Base-by-base conservation (phyloP, 441 rosid species). In the Adansonia grandidieri region DNA sequence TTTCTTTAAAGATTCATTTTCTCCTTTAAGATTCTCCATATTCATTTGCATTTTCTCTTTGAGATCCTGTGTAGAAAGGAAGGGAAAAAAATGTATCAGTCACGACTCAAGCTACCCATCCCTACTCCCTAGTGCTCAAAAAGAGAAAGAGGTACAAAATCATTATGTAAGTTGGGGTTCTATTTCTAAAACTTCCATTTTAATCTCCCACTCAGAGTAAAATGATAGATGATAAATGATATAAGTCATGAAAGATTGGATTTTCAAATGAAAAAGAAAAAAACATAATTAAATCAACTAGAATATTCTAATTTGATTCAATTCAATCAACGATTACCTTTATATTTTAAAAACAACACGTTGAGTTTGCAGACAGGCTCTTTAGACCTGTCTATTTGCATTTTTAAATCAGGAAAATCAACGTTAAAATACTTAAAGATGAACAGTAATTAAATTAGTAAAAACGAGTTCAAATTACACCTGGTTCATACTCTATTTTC, bases 1-100 rank as follows among this genome's bases (percentile, higher is more conserved):
- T 6, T 19, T 45, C 22, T 60, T 61, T 4, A 74, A 74, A 42
- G 40, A 45, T 22, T 45, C 77, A 61, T 74, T 74, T 44, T 74
- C 68, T 14, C 4, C 58, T 0, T 10, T 48, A 22, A 74, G 56
- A 0, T 3, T 22, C 22, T 8, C 56, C 24, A 60, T 32, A 14
- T 22, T 22, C 0, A 0, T 1, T 63, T 60, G 54, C 77, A 74
- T 60, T 10, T 53, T 15, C 75, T 8, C 17, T 71, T n/a, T 71
- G 9, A 0, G 1, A 53, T 4, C n/a, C 75, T 71, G 63, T n/a
- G 32, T 56, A 40, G 45, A 62, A 47, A 48, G 20, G 22, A 73
- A 58, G 53, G 3, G 37, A 32, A 54, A 4, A 47, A 48, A 75
- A 37, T 44, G 6, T 54, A 54, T 32, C 47, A n/a, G 32, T n/a